Base-by-base conservation (phyloP, 2,329 filamentous ascomycete species). In the Pezizomycotina sp. region DNA sequence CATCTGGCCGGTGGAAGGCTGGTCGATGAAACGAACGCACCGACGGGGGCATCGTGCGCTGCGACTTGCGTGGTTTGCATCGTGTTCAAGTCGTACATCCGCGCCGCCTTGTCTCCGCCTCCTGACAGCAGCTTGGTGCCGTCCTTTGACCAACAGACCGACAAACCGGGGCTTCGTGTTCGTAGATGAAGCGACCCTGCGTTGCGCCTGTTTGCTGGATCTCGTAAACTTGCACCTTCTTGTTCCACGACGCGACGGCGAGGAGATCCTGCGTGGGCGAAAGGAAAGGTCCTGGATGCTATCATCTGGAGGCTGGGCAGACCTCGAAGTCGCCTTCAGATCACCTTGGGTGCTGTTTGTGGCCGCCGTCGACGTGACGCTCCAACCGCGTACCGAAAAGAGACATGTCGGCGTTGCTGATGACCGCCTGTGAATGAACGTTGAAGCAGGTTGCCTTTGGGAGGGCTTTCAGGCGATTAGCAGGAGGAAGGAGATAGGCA, bases 211-310 rank as follows among this genome's bases (percentile, higher is more conserved):
- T 72, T 38, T 60, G 61, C 47, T 76, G 72, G 55, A 95, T 82
- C 58, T 95, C 82, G 62, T 95, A 98, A 55, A 98, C 86, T 54
- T 84, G 77, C 46, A 95, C 82, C 58, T 92, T 92, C 64, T 91
- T 92, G 61, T 98, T 89, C 89, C 89, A 98, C 51, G 82, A 92
- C 30, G 82, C 65, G 22, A 93, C 80, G 15, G 86, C 83, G 12
- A 98, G 66, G 55, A 91, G 78, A 52, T 95, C 82, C 48, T 62
- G 68, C 34, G 65, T 65, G 1, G 77, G 72, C 9, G 77, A 84
- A 62, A 98, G 31, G 72, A 64, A 42, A 98, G 67, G 55, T 83
- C 81, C 22, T 84, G 84, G 53, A 95, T 77, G 58, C 78, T 80
- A 60, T 98, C 89, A 49, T 81, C 75, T 14, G 89, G 89, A 9